Evolutionary conservation across 306 rosid species (phyloP), one percentile per base, ranked within the genome.

Genomic region (Vigna unguiculata): DNA sequence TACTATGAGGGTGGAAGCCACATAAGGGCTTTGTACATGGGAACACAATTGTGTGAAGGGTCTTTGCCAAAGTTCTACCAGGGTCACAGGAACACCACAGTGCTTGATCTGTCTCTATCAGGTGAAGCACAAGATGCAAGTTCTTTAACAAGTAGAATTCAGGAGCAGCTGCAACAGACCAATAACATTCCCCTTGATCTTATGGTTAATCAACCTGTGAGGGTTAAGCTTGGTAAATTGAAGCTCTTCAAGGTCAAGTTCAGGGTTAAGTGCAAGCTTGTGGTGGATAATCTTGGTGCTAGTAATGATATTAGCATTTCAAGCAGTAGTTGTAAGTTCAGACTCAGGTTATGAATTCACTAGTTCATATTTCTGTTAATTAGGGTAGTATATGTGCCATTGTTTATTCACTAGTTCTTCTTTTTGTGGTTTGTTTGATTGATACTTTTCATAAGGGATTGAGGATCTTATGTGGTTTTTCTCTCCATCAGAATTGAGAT

Each of bases 51-150:
- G 1, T 87, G 90, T 40, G 82, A 86, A 75, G 98, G 96, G 70
- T 90, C 93, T 14, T 45, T 94, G 81, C 97, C 97, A 4, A 86
- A 72, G 43, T 94, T 94, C 84, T 94, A 94, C 65, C 97, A 94
- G 54, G 98, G 98, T 12, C 97, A 91, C 54, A 81, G 58, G 17
- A 94, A 91, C 84, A 94, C 86, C 1, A 94, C 96, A 1, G 87
- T 79, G 81, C 86, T 94, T 30, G 19, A 81, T 57, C 67, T 91
- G 21, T 48, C 82, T 5, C 34, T 94, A 46, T 11, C 80, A 0
- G 97, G 98, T 12, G 84, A 83, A 51, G 84, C 85, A 6, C 85
- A 80, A 7, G 82, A 94, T 76, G 94, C 91, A 7, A 72, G 67
- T 12, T 83, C 41, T 0, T 43, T 91, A 4, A 0, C 71, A 0